phyloP scores from a whole-genome alignment of 345 rosid species.

The Gossypium australe region DNA sequence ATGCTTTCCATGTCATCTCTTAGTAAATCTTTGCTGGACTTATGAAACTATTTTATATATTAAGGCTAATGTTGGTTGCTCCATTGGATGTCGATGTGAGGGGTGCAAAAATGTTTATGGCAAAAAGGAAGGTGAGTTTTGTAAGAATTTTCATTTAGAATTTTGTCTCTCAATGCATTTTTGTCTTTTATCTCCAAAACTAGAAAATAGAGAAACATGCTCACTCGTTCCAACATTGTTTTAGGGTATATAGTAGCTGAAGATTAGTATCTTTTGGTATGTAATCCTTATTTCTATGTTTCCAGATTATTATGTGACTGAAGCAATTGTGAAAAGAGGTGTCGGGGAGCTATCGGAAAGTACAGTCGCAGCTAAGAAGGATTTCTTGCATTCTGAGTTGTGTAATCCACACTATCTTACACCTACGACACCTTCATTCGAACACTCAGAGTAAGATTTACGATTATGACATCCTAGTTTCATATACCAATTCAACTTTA shows the following conservation, averaged over 20 bases:
- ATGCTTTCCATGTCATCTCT: neutral
- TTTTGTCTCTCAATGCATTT: neutral
- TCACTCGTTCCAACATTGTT: neutral
- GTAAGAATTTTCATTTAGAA: neutral
- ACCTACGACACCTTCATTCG: slow-evolving; percentile 44
- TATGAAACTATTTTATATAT: slow-evolving; percentile 5
- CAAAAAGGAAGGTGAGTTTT: slow-evolving; percentile 43
- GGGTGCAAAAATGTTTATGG: slow-evolving; percentile 57
- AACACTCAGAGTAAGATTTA: slow-evolving; percentile 34
- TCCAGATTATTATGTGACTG: slow-evolving; percentile 31
- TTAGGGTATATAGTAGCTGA: slow-evolving; percentile 2
- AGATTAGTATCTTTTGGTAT: neutral
- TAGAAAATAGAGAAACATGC: slow-evolving; percentile 6
- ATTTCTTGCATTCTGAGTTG: slow-evolving; percentile 17
- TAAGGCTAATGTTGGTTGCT: slow-evolving; percentile 57
- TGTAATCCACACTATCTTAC: slow-evolving; percentile 27
- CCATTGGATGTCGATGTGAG: slow-evolving; percentile 60
- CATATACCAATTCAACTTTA: neutral
- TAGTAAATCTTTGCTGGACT: slow-evolving; percentile 10
- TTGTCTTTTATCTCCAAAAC: neutral
- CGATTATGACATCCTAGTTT: neutral
- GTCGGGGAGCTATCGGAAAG: slow-evolving; percentile 21
- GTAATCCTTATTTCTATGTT: slow-evolving; percentile 10
- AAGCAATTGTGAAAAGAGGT: slow-evolving; percentile 26
- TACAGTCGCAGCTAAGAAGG: slow-evolving; percentile 21